A percentile compares a stretch with the other conserved stretches of the same genome.
Conservation (phyloP, 257 asterid genomes). For the Gentiana dahurica region DNA sequence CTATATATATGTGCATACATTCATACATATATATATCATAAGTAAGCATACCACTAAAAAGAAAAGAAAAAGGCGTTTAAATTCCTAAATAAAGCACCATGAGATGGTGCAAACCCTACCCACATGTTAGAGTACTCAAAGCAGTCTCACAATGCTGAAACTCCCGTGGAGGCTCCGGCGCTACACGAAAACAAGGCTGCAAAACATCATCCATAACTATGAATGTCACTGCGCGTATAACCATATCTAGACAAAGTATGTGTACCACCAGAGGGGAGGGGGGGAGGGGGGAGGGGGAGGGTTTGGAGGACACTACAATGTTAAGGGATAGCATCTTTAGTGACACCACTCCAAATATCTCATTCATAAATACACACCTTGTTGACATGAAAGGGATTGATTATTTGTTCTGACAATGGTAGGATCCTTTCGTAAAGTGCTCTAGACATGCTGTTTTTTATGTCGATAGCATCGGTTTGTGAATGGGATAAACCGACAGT, state of each 20-base stretch:
- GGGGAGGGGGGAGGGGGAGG: not conserved
- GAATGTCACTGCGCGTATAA: not conserved
- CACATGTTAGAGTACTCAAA: conserved; percentile 76
- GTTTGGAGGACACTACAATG: no score
- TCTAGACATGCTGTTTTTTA: conserved; percentile 32
- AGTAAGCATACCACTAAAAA: conserved; percentile 7
- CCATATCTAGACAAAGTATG: conserved; percentile 6
- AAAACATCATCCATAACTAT: conserved; percentile 8
- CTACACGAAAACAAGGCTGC: conserved; percentile 57
- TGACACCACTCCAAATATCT: no score
- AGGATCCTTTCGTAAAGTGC: conserved; percentile 47
- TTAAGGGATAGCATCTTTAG: no score
- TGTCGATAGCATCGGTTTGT: conserved; percentile 17
- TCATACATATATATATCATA: not conserved
- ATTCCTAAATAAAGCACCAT: not conserved
- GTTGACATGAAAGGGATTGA: conserved; percentile 57
- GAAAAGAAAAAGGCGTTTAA: not conserved
- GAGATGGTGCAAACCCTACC: conserved; percentile 31
- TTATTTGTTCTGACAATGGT: conserved; percentile 46
- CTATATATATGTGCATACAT: conserved; percentile 19
- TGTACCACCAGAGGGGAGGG: conserved; percentile 4
- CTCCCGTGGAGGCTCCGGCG: conserved; percentile 66
- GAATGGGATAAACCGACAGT: conserved; percentile 49
- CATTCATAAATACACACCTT: conserved; percentile 26
- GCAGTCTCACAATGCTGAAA: conserved; percentile 91